phyloP scores from a whole-genome alignment of 164 flowering plant species.

The Houttuynia cordata region DNA sequence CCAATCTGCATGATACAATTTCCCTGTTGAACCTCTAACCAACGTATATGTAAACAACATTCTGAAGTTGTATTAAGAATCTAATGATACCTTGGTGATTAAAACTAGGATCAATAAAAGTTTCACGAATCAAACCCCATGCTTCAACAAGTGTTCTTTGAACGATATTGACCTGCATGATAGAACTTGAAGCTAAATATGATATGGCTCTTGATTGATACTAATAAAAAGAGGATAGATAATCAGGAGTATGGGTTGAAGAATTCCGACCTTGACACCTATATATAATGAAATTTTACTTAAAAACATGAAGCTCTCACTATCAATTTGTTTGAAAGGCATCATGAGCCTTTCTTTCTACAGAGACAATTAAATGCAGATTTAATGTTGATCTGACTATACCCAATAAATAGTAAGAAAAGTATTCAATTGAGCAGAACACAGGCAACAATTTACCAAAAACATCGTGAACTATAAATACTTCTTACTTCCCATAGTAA shows the following conservation, averaged over 20 bases:
- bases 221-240: background rate
- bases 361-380: background rate
- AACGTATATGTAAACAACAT: background rate
- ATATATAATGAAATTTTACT: background rate
- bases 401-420: no score
- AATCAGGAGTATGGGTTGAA: background rate
- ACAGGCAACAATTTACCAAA: no score
- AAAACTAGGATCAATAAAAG: slow-evolving; percentile 83
- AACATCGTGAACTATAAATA: no score
- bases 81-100: slow-evolving; percentile 80
- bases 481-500: no score
- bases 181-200: background rate
- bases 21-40: no score
- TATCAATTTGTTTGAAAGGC: background rate
- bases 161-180: slow-evolving; percentile 67
- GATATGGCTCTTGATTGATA: background rate
- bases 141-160: slow-evolving; percentile 94
- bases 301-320: background rate
- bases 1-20: slow-evolving; percentile 52
- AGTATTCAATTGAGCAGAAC: no score
- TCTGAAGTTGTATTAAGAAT: background rate
- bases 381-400: background rate
- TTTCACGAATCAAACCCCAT: slow-evolving; percentile 93
- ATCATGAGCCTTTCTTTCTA: background rate
- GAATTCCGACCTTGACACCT: background rate